Base-by-base conservation (phyloP, 352 stramenopile species). In the Phytophthora kernoviae region DNA sequence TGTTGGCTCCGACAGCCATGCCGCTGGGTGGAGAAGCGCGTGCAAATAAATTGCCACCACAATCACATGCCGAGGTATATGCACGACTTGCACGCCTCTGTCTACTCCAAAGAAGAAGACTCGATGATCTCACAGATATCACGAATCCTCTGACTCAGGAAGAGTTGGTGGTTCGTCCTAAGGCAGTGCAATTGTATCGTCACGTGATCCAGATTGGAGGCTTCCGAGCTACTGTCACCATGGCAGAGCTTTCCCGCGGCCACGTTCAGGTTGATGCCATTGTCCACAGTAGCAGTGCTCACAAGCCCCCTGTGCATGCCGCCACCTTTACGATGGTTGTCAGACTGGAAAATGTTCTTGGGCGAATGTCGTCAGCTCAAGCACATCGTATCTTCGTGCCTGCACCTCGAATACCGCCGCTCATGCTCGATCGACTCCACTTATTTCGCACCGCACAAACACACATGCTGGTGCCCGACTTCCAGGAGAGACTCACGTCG, bases 1-100 rank as follows among this genome's bases (percentile, higher is more conserved):
- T 94, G 6, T 64, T 94, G 4, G 73, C 80, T 3, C 86, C 86
- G 0, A 91, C 88, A 37, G 87, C 80, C 0, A 55, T 91, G 18
- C 62, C 90, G 21, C 63, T 56, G 7, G 42, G 44, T 41, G 33
- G 46, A 4, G 32, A 64, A 42, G 34, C 21, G 11, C 60, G 56
- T 11, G 53, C 71, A 26, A 63, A 79, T 37, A 85, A 79, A 12
- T 41, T 61, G 0, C 75, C 86, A 15, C 86, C 84, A 0, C 43
- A 56, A 18, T 83, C 71, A 3, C 66, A 67, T 26, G 26, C 43
- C 2, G 82, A 94, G 20, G 75, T 94, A 70, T 93, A 90, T 64
- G 55, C 74, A 3, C 75, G 79, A 4, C 71, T 94, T 4, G 81
- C 87, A 15, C 58, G 46, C 22, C 59, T 90, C 5, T 90, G 77